Evolutionary conservation across 2,329 filamentous ascomycete genomes (phyloP).

Genomic region (Furcasterigmium furcatum): DNA sequence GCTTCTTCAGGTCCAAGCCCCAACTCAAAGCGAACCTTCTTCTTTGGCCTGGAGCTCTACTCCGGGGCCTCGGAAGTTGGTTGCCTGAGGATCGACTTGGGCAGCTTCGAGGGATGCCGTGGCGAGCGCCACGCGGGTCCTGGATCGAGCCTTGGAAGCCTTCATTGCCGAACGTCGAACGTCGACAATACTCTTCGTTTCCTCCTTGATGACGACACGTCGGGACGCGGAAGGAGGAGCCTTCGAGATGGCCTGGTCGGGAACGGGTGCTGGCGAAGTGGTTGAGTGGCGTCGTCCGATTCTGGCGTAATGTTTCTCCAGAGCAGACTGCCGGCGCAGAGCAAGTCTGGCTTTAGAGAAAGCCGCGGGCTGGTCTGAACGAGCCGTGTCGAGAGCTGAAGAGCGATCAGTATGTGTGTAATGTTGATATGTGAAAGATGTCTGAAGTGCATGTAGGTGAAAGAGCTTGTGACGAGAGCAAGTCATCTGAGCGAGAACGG

Average conservation of each 20-base stretch:
- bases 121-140: too few species aligned
- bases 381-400: background rate
- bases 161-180: too few species aligned
- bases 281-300: background rate
- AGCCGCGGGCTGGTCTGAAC: background rate
- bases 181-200: too few species aligned
- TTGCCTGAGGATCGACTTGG: background rate
- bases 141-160: too few species aligned
- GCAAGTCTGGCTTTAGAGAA: background rate
- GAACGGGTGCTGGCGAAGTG: background rate
- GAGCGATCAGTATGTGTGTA: background rate
- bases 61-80: background rate
- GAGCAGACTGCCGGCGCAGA: slow-evolving; percentile 2
- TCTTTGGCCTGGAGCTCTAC: background rate
- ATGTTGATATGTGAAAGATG: too few species aligned
- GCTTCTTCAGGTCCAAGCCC: background rate
- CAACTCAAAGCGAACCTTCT: background rate
- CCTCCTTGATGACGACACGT: too few species aligned
- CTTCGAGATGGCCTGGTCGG: too few species aligned
- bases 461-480: too few species aligned
- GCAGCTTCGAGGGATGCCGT: background rate
- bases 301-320: background rate
- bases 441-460: too few species aligned
- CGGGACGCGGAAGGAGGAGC: too few species aligned
- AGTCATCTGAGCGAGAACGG: too few species aligned